phyloP scores from a whole-genome alignment of 2,329 filamentous ascomycete species.

The Cladosporium sp. region DNA sequence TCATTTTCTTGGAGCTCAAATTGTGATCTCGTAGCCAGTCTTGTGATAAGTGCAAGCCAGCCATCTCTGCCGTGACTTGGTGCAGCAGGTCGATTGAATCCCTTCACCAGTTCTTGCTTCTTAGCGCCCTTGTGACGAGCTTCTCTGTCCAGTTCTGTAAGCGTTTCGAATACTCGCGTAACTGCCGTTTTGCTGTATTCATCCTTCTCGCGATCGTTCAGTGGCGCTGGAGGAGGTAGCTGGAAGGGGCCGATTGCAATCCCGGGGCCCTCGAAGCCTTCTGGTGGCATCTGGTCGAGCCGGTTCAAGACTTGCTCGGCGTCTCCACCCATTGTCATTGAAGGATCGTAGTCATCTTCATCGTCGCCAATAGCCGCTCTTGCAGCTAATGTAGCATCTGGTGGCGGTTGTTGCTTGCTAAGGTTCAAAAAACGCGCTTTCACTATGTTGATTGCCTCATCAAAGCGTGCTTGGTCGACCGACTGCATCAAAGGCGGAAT shows the following conservation, averaged over 20 bases:
- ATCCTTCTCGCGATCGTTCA: slow-evolving; percentile 71
- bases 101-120: slow-evolving; percentile 54
- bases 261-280: slow-evolving; percentile 36
- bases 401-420: slow-evolving; percentile 32
- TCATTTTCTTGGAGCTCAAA: slow-evolving; percentile 63
- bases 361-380: slow-evolving; percentile 53
- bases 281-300: slow-evolving; percentile 65
- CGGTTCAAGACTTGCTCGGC: slow-evolving; percentile 77
- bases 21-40: slow-evolving; percentile 77
- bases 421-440: slow-evolving; percentile 44
- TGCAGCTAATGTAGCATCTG: slow-evolving; percentile 32
- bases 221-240: slow-evolving; percentile 71
- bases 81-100: slow-evolving; percentile 67
- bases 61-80: slow-evolving; percentile 82
- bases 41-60: slow-evolving; percentile 84
- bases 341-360: slow-evolving; percentile 91
- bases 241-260: slow-evolving; percentile 72
- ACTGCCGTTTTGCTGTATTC: slow-evolving; percentile 74
- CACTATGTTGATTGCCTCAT: slow-evolving; percentile 68
- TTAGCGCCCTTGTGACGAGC: slow-evolving; percentile 52
- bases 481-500: slow-evolving; percentile 74
- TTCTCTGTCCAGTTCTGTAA: slow-evolving; percentile 70
- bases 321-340: slow-evolving; percentile 75
- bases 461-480: slow-evolving; percentile 67
- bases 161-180: slow-evolving; percentile 73